Conservation (phyloP, 2,329 filamentous ascomycete genomes). For the Hirsutella rhossiliensis region DNA sequence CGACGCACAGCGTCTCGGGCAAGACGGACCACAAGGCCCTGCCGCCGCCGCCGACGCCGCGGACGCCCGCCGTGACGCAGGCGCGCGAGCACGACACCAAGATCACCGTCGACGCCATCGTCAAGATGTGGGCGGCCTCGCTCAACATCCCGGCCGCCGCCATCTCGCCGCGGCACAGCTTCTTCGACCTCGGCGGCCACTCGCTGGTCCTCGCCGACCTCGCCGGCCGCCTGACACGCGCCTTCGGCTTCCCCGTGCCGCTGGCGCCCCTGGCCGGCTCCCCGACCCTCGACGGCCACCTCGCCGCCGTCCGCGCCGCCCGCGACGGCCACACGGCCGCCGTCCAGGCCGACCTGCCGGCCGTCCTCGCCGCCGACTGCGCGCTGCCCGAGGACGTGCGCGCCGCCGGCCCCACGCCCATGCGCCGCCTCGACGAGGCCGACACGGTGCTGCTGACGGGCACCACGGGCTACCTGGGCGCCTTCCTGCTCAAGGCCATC, state of each 20-base stretch:
- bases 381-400: conserved; percentile 59
- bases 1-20: conserved; percentile 67
- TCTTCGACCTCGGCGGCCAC: conserved; percentile 73
- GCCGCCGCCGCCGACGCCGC: conserved; percentile 48
- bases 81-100: conserved; percentile 44
- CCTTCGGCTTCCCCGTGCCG: conserved; percentile 62
- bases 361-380: conserved; percentile 54
- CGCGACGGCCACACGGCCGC: conserved; percentile 62
- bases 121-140: conserved; percentile 59
- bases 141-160: conserved; percentile 50
- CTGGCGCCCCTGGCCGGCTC: conserved; percentile 59
- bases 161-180: conserved; percentile 60
- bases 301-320: conserved; percentile 57
- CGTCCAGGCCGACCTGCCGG: conserved; percentile 63
- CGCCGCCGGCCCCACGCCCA: conserved; percentile 38
- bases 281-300: conserved; percentile 59
- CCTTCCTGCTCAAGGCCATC: conserved; percentile 59
- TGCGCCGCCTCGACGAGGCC: conserved; percentile 50
- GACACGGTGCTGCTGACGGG: conserved; percentile 62
- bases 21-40: conserved; percentile 65
- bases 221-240: conserved; percentile 54
- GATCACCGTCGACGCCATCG: conserved; percentile 54
- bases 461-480: conserved; percentile 64
- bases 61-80: conserved; percentile 28
- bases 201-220: conserved; percentile 68